Conservation (phyloP, 257 asterid species). For the Voacanga thouarsii region DNA sequence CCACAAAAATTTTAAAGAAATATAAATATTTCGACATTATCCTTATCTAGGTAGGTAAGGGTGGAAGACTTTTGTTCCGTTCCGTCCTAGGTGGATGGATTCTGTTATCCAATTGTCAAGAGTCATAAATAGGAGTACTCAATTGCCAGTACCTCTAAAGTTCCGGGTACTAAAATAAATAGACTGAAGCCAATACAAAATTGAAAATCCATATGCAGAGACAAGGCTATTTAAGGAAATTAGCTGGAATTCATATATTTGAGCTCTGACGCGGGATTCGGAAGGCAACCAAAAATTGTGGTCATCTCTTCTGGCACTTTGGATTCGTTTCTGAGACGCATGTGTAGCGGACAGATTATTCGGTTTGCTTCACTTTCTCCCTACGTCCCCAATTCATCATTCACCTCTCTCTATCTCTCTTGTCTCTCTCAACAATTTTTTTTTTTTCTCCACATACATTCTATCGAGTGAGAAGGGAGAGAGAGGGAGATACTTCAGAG, state of each 20-base stretch:
- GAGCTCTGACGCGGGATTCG: constrained; percentile 5
- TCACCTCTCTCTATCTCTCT: neutral
- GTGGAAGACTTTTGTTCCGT: too few species aligned
- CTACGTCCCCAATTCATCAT: neutral
- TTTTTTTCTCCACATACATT: neutral
- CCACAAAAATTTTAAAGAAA: too few species aligned
- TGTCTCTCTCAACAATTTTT: neutral
- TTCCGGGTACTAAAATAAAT: too few species aligned
- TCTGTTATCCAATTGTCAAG: too few species aligned
- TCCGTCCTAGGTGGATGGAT: too few species aligned
- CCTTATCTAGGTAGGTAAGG: too few species aligned
- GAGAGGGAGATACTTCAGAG: neutral
- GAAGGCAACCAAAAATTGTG: neutral
- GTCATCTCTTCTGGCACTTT: neutral
- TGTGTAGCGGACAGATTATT: neutral
- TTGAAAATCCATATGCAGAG: neutral
- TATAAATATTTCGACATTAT: too few species aligned
- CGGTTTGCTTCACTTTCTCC: neutral
- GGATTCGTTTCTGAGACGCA: neutral
- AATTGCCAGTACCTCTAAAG: too few species aligned
- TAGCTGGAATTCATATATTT: neutral
- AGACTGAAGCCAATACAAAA: too few species aligned
- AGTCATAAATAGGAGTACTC: too few species aligned
- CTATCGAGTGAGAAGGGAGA: neutral
- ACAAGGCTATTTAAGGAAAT: neutral